phyloP scores from a whole-genome alignment of 2,329 filamentous ascomycete species.

The Aspergillus pseudotamarii region DNA sequence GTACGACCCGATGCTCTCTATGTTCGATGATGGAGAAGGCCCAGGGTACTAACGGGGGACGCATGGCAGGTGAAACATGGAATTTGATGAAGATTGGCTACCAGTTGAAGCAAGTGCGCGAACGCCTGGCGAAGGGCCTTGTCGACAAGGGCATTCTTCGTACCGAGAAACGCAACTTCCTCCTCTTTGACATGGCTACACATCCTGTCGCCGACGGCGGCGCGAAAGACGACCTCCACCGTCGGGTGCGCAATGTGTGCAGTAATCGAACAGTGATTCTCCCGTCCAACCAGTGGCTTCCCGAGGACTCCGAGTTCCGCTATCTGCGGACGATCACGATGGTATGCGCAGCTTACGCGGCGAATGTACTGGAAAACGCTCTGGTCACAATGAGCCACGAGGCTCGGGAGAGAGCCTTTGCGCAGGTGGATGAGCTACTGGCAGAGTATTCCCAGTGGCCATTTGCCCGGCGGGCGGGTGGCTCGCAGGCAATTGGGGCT shows the following conservation, averaged over 20 bases:
- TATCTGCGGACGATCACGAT: slow-evolving; percentile 90
- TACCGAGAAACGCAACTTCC: slow-evolving; percentile 98
- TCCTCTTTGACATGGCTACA: slow-evolving; percentile 99
- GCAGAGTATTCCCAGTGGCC: slow-evolving; percentile 98
- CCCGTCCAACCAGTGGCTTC: slow-evolving; percentile 81
- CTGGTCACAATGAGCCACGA: slow-evolving; percentile 91
- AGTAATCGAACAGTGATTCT: slow-evolving; percentile 94
- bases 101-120: slow-evolving; percentile 97
- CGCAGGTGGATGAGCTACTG: slow-evolving; percentile 92
- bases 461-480: slow-evolving; percentile 77
- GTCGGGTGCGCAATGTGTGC: slow-evolving; percentile 87
- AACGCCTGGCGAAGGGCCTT: slow-evolving; percentile 93
- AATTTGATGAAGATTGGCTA: slow-evolving; percentile 99
- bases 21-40: not conserved
- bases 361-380: slow-evolving; percentile 98
- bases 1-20: slow-evolving; percentile 12
- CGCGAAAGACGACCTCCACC: slow-evolving; percentile 95
- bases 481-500: slow-evolving; percentile 82
- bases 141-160: slow-evolving; percentile 98
- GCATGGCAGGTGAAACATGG: slow-evolving; percentile 84
- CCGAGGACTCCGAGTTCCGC: slow-evolving; percentile 91
- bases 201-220: slow-evolving; percentile 95
- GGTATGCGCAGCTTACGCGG: slow-evolving; percentile 97
- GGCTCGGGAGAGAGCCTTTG: slow-evolving; percentile 89
- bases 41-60: slow-evolving; percentile 9